Percentiles rank a stretch among this genome's conserved stretches.
Evolutionary conservation across 352 stramenopile species (phyloP).

Genomic region (Globisporangium spiculum): DNA sequence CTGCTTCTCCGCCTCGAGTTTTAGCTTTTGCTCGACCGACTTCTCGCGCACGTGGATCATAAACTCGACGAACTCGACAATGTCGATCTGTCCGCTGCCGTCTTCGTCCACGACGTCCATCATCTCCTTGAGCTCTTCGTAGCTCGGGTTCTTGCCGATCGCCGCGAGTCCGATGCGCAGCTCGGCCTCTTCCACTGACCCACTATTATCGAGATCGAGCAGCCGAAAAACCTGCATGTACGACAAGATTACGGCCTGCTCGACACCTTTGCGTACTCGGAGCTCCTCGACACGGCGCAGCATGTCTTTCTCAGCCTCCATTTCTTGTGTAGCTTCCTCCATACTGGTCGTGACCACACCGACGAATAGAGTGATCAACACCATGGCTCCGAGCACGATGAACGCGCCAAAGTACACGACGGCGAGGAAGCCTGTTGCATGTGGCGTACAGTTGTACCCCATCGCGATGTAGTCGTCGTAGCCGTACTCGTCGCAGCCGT

Average conservation of each 20-base stretch:
- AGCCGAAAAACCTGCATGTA: constrained; percentile 86
- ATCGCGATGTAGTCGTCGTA: constrained; percentile 59
- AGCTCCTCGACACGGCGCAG: constrained; percentile 59
- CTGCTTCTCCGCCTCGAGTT: constrained; percentile 8
- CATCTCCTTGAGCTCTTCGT: constrained; percentile 84
- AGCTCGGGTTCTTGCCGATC: constrained; percentile 77
- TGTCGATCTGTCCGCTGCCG: constrained; percentile 80
- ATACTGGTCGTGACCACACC: constrained; percentile 91
- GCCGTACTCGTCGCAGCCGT: constrained; percentile 81
- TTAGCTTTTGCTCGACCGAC: constrained; percentile 45
- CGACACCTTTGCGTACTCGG: constrained; percentile 49
- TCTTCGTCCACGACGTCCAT: constrained; percentile 87
- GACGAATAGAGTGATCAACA: constrained; percentile 91
- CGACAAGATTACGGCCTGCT: constrained; percentile 42
- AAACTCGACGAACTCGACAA: constrained; percentile 86
- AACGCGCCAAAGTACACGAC: constrained; percentile 83
- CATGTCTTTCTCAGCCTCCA: constrained; percentile 72
- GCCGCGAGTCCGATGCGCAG: constrained; percentile 73
- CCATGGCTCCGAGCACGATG: constrained; percentile 81
- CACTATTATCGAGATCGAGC: constrained; percentile 78
- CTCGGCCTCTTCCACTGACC: constrained; percentile 84
- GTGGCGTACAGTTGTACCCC: constrained; percentile 55
- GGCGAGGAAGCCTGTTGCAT: constrained; percentile 41
- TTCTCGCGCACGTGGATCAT: constrained; percentile 82
- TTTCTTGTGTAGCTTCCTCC: constrained; percentile 87